Evolutionary conservation across 2,329 filamentous ascomycete genomes (phyloP), one percentile per base, ranked within the genome.

Genomic region (Neonectria faginata): DNA sequence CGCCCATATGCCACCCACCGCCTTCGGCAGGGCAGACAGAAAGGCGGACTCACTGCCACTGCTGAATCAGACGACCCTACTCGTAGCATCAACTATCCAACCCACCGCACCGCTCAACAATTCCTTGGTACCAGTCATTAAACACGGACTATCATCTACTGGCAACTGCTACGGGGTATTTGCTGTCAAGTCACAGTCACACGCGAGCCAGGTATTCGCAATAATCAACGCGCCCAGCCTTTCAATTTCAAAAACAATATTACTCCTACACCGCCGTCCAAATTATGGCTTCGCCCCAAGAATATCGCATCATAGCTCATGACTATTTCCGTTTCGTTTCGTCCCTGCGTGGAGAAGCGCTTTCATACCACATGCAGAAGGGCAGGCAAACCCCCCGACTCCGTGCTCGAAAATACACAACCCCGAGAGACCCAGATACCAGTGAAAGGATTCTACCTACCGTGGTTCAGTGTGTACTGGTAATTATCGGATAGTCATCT

Each of bases 401-500:
- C 85, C 85, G 80, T 80, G 84, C 84, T 87, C 86, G 79, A 80
- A 78, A 77, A 74, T 77, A 78, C 78, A 79, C 77, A 76, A 75
- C 80, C 77, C 74, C 44, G 67, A 72, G 74, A 75, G 72, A 83
- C 73, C 76, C 70, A 79, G 73, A 78, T 79, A 77, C 78, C 76
- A 81, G 77, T 81, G 77, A 77, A 79, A 77, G 75, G 75, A 42
- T 76, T 71, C 66, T 84, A 84, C 81, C 78, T 84, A 84, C 82
- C 80, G 76, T 81, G 77, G 71, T 74, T 67, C 68, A 74, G 67
- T 68, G 67, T 61, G 63, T 68, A 68, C 57, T 71, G 65, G 66
- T 57, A 64, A 74, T 86, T 88, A 96, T 77, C 92, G 90, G 78
- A 95, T 95, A 50, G 94, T 97, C 92, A 97, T 97, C 80, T 95